Conservation (phyloP, 2,329 filamentous ascomycete genomes). For the Xylaria sp. region DNA sequence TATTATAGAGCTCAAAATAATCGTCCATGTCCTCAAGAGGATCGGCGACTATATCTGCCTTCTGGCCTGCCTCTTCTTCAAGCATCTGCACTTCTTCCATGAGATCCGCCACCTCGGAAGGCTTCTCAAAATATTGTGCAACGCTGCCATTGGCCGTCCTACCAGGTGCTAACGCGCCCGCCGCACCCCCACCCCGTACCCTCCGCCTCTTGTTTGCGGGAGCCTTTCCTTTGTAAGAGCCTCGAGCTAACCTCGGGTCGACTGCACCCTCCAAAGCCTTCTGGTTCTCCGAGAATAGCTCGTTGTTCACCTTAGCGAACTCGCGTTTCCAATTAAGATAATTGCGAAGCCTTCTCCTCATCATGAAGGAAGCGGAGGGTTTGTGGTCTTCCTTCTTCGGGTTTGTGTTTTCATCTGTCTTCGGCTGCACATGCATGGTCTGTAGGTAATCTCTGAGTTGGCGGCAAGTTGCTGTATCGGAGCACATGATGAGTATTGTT, state of each 20-base stretch:
- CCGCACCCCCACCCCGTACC: constrained; percentile 79
- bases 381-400: constrained; percentile 63
- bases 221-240: constrained; percentile 68
- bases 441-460: constrained; percentile 93
- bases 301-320: constrained; percentile 84
- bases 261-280: constrained; percentile 76
- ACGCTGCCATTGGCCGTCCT: constrained; percentile 80
- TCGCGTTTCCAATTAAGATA: constrained; percentile 93
- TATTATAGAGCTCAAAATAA: constrained; percentile 90
- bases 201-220: constrained; percentile 88
- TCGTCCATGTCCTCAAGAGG: constrained; percentile 91
- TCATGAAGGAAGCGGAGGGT: constrained; percentile 85
- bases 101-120: constrained; percentile 81
- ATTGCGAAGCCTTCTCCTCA: constrained; percentile 85
- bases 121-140: constrained; percentile 82
- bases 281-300: constrained; percentile 82
- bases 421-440: constrained; percentile 82
- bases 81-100: constrained; percentile 87
- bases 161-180: constrained; percentile 65
- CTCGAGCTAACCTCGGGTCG: constrained; percentile 63
- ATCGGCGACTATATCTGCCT: constrained; percentile 79
- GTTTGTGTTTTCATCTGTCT: constrained; percentile 54
- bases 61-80: constrained; percentile 78
- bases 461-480: constrained; percentile 83
- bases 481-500: constrained; percentile 96